Conservation (phyloP, 1,284 basidiomycete genomes). For the Puccinia polysora region DNA sequence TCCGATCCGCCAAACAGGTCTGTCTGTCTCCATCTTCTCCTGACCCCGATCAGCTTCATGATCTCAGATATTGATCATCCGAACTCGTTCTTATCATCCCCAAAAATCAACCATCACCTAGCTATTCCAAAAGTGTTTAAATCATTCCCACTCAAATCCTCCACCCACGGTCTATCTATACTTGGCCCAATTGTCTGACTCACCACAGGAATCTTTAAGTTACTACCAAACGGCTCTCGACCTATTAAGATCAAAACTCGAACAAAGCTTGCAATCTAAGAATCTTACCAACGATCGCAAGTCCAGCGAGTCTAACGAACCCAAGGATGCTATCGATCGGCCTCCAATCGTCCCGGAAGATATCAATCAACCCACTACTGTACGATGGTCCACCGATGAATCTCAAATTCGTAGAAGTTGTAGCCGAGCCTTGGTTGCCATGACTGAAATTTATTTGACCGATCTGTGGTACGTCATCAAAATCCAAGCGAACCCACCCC, state of each 20-base stretch:
- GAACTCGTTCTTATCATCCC: not conserved
- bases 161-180: conserved; percentile 75
- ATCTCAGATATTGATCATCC: not conserved
- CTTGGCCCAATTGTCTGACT: conserved; percentile 76
- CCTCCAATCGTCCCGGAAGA: conserved; percentile 54
- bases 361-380: conserved; percentile 2
- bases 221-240: conserved; percentile 77
- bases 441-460: conserved; percentile 96
- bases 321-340: conserved; percentile 58
- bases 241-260: conserved; percentile 66
- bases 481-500: too few species aligned
- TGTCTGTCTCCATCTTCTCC: conserved; percentile 49
- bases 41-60: not conserved
- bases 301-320: conserved; percentile 34
- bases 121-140: conserved; percentile 32
- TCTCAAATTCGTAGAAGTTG: conserved; percentile 66
- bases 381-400: conserved; percentile 35
- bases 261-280: conserved; percentile 20
- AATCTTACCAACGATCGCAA: not conserved
- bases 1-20: conserved; percentile 68
- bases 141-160: conserved; percentile 56
- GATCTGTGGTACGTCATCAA: conserved; percentile 74
- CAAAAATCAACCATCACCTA: not conserved
- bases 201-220: conserved; percentile 69
- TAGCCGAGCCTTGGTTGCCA: conserved; percentile 77